Percentiles rank a stretch among this genome's conserved stretches.
Evolutionary conservation across 1,284 basidiomycete species (phyloP).

Genomic region (Malassezia brasiliensis): DNA sequence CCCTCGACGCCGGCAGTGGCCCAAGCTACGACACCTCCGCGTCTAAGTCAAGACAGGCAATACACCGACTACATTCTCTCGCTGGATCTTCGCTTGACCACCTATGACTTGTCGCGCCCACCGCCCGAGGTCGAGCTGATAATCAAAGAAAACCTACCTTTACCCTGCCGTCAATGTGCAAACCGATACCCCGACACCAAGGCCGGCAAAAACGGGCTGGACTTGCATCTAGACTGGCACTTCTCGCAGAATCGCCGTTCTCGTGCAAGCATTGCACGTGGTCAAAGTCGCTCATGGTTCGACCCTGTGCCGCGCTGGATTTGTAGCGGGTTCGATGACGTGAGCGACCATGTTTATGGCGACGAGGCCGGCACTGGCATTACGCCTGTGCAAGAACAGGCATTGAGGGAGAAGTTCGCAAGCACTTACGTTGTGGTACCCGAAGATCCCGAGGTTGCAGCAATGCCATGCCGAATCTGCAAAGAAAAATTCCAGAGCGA

Average conservation of each 20-base stretch:
- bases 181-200: conserved; percentile 68
- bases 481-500: conserved; percentile 87
- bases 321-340: conserved; percentile 25
- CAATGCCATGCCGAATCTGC: conserved; percentile 86
- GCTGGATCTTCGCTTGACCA: conserved; percentile 61
- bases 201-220: conserved; percentile 65
- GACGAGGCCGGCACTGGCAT: conserved; percentile 55
- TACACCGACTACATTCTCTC: conserved; percentile 66
- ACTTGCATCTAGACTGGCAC: conserved; percentile 92
- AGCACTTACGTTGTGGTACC: conserved; percentile 66
- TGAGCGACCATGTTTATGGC: conserved; percentile 10
- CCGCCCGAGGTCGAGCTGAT: conserved; percentile 50
- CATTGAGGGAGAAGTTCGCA: conserved; percentile 56
- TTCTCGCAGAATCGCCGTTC: conserved; percentile 87
- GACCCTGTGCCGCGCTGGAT: conserved; percentile 63
- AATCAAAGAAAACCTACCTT: conserved; percentile 55
- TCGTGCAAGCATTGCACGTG: conserved; percentile 70
- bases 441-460: conserved; percentile 63
- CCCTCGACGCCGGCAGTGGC: conserved; percentile 35
- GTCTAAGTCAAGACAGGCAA: conserved; percentile 47
- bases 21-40: conserved; percentile 44
- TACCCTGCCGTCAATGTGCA: conserved; percentile 89
- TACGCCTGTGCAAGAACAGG: conserved; percentile 54
- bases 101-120: conserved; percentile 64
- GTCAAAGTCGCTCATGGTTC: conserved; percentile 86